Percentiles rank a stretch among this genome's conserved stretches.
Conservation (phyloP, 2,329 filamentous ascomycete species). For the Fusarium hostae region DNA sequence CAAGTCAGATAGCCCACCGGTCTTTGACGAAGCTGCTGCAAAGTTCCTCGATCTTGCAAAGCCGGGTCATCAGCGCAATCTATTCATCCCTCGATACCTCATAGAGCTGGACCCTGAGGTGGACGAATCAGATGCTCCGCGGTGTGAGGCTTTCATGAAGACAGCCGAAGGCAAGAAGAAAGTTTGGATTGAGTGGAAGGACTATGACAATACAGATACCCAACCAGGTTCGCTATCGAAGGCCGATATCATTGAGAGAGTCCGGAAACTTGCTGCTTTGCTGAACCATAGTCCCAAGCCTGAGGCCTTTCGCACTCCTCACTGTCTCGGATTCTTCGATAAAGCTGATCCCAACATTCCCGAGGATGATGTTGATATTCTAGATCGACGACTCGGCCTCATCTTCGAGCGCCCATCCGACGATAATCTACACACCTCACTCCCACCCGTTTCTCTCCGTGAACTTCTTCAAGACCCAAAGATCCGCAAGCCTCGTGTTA, state of each 20-base stretch:
- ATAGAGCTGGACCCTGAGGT: conserved; percentile 49
- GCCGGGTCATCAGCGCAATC: conserved; percentile 46
- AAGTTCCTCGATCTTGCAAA: conserved; percentile 54
- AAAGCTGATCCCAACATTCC: conserved; percentile 51
- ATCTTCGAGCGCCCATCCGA: conserved; percentile 62
- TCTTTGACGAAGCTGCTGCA: conserved; percentile 52
- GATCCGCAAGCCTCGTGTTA: conserved; percentile 59
- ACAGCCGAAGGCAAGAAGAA: conserved; percentile 50
- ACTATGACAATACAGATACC: conserved; percentile 54
- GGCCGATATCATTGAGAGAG: conserved; percentile 55
- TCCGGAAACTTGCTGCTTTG: conserved; percentile 60
- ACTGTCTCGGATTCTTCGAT: conserved; percentile 63
- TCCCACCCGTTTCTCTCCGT: conserved; percentile 59
- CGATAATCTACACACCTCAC: conserved; percentile 48
- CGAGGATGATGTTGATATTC: conserved; percentile 54
- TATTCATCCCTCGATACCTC: conserved; percentile 51
- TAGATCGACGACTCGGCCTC: conserved; percentile 61
- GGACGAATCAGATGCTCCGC: conserved; percentile 49
- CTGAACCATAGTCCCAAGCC: conserved; percentile 60
- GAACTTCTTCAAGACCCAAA: conserved; percentile 54
- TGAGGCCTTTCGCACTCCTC: conserved; percentile 60
- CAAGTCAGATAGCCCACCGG: conserved; percentile 43
- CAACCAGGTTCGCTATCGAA: conserved; percentile 53
- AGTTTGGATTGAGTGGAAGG: conserved; percentile 64
- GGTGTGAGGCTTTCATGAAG: conserved; percentile 55